Evolutionary conservation across 169 alveolate genomes (phyloP).

Genomic region (Cryptosporidium sp.): DNA sequence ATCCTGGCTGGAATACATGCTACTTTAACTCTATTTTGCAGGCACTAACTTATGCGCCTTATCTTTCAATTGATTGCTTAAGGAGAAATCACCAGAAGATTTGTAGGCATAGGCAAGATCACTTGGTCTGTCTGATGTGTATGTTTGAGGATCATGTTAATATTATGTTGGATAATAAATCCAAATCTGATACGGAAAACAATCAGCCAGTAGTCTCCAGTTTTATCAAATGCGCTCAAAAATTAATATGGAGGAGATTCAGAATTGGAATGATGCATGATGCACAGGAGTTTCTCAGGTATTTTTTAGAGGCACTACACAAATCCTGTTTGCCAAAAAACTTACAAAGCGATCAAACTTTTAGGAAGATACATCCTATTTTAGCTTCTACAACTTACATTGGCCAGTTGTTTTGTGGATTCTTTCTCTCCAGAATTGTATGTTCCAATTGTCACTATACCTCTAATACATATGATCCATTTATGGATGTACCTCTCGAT

Average conservation of each 20-base stretch:
- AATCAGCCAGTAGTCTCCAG: conserved; percentile 27
- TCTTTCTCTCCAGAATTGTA: conserved; percentile 77
- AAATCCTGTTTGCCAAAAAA: conserved; percentile 72
- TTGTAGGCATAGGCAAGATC: conserved; percentile 28
- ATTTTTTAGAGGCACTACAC: conserved; percentile 78
- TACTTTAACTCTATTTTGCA: conserved; percentile 69
- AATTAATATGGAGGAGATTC: conserved; percentile 77
- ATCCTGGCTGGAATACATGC: conserved; percentile 76
- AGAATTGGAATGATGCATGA: conserved; percentile 80
- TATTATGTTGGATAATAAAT: conserved; percentile 44
- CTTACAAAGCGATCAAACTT: conserved; percentile 42
- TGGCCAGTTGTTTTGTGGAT: conserved; percentile 81
- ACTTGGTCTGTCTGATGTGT: conserved; percentile 77
- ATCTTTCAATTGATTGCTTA: conserved; percentile 32
- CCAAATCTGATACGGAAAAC: conserved; percentile 44
- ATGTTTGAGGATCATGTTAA: conserved; percentile 80
- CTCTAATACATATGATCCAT: conserved; percentile 78
- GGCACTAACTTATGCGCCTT: conserved; percentile 69
- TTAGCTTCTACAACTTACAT: conserved; percentile 78
- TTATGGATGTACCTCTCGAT: conserved; percentile 79
- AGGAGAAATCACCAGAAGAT: conserved; percentile 46
- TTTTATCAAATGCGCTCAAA: conserved; percentile 75
- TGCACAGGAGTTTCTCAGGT: conserved; percentile 82
- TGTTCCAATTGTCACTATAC: conserved; percentile 76
- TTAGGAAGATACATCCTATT: conserved; percentile 76